Base-by-base conservation (phyloP, 768 basidiomycete genomes). In the Pulveroboletus ravenelii region DNA sequence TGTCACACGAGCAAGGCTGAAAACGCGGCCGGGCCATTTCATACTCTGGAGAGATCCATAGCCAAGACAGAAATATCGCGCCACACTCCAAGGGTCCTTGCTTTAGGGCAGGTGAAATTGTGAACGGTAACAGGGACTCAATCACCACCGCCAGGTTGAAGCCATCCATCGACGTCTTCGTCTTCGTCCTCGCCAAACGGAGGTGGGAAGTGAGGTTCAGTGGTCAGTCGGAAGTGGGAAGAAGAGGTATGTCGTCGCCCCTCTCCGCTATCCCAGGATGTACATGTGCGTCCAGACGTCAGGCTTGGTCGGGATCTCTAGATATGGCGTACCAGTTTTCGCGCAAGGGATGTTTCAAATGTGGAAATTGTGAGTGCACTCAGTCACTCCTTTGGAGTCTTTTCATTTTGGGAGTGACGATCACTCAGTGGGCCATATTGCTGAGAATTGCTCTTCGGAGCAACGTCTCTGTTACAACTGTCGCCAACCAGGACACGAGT, bases 381-480 rank as follows among this genome's bases (percentile, higher is more conserved):
- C 51, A 45, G 34, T 35, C 15, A 13, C 51, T 39, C 45, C 48
- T 57, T 37, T 51, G 48, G 40, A 4, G 51, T 34, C 40, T 31
- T 46, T 44, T 49, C 45, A 51, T 57, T 43, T 44, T 45, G 41
- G 41, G 52, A 58, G 46, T 57, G 53, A 43, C 52, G 54, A 34
- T 44, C 49, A 12, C 38, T 17, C 59, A 93, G 92, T 93, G 66
- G 92, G 92, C 42, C 92, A 95, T 69, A 89, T 94, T 62, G 92
- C 92, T 62, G 90, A 92, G 76, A 88, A 86, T 62, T 95, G 92
- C 67, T 79, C 89, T 41, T 89, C 89, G 56, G 87, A 88, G 62
- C 82, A 89, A 67, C 82, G 90, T 61, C 80, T 95, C 52, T 95
- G 93, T 73, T 95, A 93, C 74, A 95, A 94, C 67, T 95, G 93